Evolutionary conservation across 2,329 filamentous ascomycete genomes (phyloP), one percentile per base, ranked within the genome.

Genomic region (Lasiodiplodia hormozganensis): DNA sequence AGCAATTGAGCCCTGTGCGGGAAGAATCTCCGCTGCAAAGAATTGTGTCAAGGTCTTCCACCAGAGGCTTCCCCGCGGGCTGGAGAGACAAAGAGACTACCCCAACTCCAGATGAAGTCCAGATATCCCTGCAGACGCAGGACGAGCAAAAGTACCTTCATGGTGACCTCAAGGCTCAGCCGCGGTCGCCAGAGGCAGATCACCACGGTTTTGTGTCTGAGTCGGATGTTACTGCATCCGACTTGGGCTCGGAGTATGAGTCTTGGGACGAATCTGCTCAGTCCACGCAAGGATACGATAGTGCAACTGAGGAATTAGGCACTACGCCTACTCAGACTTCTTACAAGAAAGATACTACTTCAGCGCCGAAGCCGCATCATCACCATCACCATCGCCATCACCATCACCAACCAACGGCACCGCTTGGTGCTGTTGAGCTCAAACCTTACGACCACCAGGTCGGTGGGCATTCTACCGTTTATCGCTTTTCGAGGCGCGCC

Each of bases 401-500:
- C 69, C 85, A 72, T 64, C 40, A 72, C 69, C 85, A 72, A 83
- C 77, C 77, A 51, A 80, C 78, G 36, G 86, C 77, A 80, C 93
- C 94, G 3, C 85, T 97, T 34, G 93, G 95, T 71, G 95, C 95
- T 36, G 97, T 99, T 73, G 94, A 98, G 79, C 85, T 99, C 70
- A 97, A 97, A 75, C 96, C 96, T 1, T 99, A 97, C 81, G 93
- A 93, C 72, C 96, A 99, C 81, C 96, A 99, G 81, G 96, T 99
- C 67, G 96, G 96, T 69, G 96, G 96, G 0, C 96, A 99, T 79
- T 97, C 94, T 7, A 97, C 95, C 0, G 87, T 99, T 43, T 99
- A 97, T 87, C 91, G 95, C 52, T 98, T 99, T 77, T 98, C 96
- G 21, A 90, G 93, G 72, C 89, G 94, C 74, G 96, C 96, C 68